Evolutionary conservation across 305 asterid species (phyloP), one percentile per base, ranked within the genome.

Genomic region (Solanum hybrid): DNA sequence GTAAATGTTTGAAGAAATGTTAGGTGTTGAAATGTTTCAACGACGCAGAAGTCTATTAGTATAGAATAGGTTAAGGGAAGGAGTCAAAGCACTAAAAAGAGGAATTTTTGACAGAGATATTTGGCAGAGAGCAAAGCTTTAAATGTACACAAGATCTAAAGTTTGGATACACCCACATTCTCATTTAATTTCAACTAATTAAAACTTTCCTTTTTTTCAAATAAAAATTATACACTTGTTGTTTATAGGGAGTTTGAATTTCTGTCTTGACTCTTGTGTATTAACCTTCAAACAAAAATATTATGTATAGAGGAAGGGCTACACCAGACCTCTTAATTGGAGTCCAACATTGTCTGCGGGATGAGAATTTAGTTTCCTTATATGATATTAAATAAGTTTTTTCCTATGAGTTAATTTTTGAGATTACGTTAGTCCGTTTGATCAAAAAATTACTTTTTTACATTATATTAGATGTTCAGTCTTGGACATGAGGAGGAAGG

Each of bases 391-490:
- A 4, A 9, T 0, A 66, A n/a, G 1, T n/a, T 66, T 66, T 10
- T n/a, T 4, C 1, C 0, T 2, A n/a, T n/a, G n/a, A n/a, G 3
- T n/a, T 69, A 10, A 0, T 0, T n/a, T n/a, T 10, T 66, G 75
- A 66, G 13, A 0, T 66, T n/a, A 5, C 1, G 14, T 66, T 10
- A 10, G 0, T 10, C 0, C 0, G 0, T 69, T 10, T 8, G 5
- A 64, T 64, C 0, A 2, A 64, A 64, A 45, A 11, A 5, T 2
- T n/a, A 22, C 26, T 8, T n/a, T 10, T 66, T 24, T 24, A 66
- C 7, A 4, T 66, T 4, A 9, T 26, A 66, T n/a, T 11, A 66
- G 6, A 66, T 24, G 7, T 69, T 2, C 0, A 10, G 7, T 2
- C 3, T 66, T 66, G 29, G 15, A 24, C 3, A 2, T 4, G 31